Conservation (phyloP, 139 green algal genomes). For the Micractinium sp. region DNA sequence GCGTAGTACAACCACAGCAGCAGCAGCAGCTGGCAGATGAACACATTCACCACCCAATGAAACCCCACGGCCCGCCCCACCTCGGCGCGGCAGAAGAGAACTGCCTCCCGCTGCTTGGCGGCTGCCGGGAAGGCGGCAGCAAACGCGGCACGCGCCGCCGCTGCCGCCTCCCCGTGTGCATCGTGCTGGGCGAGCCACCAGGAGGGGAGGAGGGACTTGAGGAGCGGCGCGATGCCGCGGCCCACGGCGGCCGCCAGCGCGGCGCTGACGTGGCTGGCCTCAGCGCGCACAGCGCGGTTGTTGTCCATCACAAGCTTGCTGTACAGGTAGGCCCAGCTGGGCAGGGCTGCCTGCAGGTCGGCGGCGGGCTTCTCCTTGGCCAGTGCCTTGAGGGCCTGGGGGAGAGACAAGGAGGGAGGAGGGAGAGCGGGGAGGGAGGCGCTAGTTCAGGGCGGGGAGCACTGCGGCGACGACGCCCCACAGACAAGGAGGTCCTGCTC, state of each 20-base stretch:
- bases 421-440: not conserved
- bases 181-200: conserved; percentile 81
- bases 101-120: conserved; percentile 56
- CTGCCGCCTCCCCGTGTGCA: conserved; percentile 64
- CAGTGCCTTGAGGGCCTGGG: conserved; percentile 56
- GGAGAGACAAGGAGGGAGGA: not conserved
- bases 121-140: conserved; percentile 57
- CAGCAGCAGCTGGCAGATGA: not conserved
- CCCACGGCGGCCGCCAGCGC: conserved; percentile 50
- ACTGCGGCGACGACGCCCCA: no score
- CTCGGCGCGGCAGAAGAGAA: conserved; percentile 62
- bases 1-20: not conserved
- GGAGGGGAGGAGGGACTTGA: conserved; percentile 61
- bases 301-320: conserved; percentile 72
- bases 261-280: conserved; percentile 56
- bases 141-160: conserved; percentile 57
- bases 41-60: not conserved
- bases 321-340: conserved; percentile 78
- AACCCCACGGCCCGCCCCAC: conserved; percentile 21
- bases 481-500: no score
- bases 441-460: no score
- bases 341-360: conserved; percentile 55
- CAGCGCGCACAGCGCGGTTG: conserved; percentile 67
- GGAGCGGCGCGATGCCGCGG: conserved; percentile 47
- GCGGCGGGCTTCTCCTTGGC: conserved; percentile 37